These are phyloP conservation scores for Kondoa subrosea DNA, from an alignment of 768 basidiomycete species.

Conservation along the genomic window DNA sequence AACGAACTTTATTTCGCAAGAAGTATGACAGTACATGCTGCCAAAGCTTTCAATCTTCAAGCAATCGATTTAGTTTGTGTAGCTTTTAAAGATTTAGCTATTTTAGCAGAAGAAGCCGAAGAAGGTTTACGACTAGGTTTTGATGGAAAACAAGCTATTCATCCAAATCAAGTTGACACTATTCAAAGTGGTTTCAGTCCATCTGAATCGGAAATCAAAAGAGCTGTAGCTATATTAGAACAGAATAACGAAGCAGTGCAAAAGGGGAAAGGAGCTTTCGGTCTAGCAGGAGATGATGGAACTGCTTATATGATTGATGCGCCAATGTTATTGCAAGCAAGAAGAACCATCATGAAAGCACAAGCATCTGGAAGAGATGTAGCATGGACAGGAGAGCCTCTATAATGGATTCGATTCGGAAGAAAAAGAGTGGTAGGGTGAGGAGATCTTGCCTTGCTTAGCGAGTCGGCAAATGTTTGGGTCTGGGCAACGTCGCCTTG, in stretches of 20 bases:
- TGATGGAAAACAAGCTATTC: conserved; percentile 86
- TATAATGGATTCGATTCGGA: too few species aligned
- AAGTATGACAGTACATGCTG: conserved; percentile 60
- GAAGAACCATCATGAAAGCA: neutral
- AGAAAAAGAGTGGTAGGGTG: too few species aligned
- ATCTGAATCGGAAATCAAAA: neutral
- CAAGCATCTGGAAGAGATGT: neutral
- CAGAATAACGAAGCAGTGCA: neutral
- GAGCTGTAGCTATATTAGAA: neutral
- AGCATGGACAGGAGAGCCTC: too few species aligned
- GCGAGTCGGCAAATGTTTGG: too few species aligned
- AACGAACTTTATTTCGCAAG: conserved; percentile 67
- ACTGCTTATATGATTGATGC: neutral
- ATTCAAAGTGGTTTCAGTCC: neutral
- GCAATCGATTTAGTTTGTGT: conserved; percentile 71
- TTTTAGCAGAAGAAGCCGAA: conserved; percentile 53
- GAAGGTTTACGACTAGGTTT: conserved; percentile 73
- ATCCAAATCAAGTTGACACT: conserved; percentile 47
- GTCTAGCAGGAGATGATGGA: neutral
- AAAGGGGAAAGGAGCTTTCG: neutral
- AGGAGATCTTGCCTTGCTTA: too few species aligned
- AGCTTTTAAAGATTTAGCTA: conserved; percentile 54
- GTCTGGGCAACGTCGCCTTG: too few species aligned
- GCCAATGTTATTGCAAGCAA: conserved; percentile 4
- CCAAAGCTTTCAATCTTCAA: conserved; percentile 63